Evolutionary conservation across 208 protist species (phyloP).

Genomic region (Acanthamoeba castellanii): DNA sequence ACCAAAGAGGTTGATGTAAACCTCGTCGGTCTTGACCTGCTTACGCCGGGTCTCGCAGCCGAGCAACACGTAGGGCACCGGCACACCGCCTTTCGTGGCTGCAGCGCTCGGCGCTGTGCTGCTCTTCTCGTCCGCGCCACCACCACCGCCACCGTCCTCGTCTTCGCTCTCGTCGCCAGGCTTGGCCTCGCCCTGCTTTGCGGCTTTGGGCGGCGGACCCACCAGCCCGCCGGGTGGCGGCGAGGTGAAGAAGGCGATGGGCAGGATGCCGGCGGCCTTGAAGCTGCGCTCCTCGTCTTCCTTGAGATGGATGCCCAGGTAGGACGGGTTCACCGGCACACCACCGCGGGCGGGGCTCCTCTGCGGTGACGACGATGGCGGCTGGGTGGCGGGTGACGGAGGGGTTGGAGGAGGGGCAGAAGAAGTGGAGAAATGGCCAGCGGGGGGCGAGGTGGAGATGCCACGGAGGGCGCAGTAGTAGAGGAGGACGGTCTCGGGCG

Average conservation of each 20-base stretch:
- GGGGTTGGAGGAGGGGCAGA: background rate
- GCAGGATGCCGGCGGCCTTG: slow-evolving; percentile 28
- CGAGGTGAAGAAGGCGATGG: slow-evolving; percentile 34
- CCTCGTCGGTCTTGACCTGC: background rate
- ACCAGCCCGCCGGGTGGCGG: background rate
- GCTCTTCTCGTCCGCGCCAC: background rate
- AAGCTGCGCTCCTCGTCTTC: background rate
- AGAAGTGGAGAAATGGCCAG: background rate
- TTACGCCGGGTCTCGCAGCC: background rate
- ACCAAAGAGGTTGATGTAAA: slow-evolving; percentile 17
- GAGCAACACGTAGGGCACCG: slow-evolving; percentile 46
- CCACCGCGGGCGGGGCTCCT: background rate
- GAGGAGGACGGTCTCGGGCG: background rate
- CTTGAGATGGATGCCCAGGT: background rate
- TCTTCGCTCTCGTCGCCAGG: background rate
- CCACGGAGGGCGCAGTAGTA: background rate
- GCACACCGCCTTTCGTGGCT: background rate
- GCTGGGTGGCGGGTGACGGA: background rate
- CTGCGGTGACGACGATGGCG: background rate
- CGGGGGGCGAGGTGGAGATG: background rate
- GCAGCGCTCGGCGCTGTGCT: background rate
- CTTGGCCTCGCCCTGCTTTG: background rate
- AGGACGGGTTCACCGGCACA: background rate
- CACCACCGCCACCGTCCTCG: background rate
- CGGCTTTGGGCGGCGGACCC: background rate